phyloP scores from a whole-genome alignment of 108 stramenopile genomes.

The Hondaea fermentalgiana region DNA sequence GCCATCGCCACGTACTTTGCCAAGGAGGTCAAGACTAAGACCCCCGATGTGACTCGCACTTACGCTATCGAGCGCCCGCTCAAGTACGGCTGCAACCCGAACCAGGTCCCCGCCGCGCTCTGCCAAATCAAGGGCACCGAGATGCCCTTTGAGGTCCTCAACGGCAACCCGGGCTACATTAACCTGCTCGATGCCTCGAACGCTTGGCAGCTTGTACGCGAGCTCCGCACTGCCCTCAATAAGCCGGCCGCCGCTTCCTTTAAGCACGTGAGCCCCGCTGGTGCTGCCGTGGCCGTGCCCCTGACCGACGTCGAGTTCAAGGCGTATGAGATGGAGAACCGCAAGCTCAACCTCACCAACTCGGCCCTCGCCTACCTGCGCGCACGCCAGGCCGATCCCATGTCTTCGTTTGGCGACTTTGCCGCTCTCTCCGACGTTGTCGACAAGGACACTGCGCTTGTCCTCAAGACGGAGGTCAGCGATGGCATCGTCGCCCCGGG shows the following conservation, averaged over 20 bases:
- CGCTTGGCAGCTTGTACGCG: constrained; percentile 90
- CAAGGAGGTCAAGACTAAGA: constrained; percentile 45
- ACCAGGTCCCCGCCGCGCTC: constrained; percentile 84
- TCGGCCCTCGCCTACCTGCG: constrained; percentile 88
- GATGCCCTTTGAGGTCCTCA: constrained; percentile 77
- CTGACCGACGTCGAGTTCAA: constrained; percentile 69
- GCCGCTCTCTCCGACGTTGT: constrained; percentile 88
- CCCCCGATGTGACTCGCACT: constrained; percentile 65
- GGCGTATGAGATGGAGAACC: constrained; percentile 69
- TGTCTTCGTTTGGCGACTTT: constrained; percentile 97
- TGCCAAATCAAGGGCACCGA: constrained; percentile 36
- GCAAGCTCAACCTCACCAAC: constrained; percentile 58
- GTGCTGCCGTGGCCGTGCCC: constrained; percentile 89
- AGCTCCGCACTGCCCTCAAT: constrained; percentile 77
- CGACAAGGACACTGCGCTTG: constrained; percentile 86
- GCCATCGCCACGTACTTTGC: constrained; percentile 83
- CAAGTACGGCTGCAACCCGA: constrained; percentile 94
- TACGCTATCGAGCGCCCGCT: constrained; percentile 77
- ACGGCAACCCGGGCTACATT: constrained; percentile 93
- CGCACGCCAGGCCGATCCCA: constrained; percentile 94
- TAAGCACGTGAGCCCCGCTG: constrained; percentile 96
- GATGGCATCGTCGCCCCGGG: constrained; percentile 99
- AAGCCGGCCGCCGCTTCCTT: constrained; percentile 88
- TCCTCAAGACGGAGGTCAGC: constrained; percentile 86
- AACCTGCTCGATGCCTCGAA: constrained; percentile 94